Evolutionary conservation across 805 yeast species (phyloP).

Genomic region (Nakazawaea laoshanensis): DNA sequence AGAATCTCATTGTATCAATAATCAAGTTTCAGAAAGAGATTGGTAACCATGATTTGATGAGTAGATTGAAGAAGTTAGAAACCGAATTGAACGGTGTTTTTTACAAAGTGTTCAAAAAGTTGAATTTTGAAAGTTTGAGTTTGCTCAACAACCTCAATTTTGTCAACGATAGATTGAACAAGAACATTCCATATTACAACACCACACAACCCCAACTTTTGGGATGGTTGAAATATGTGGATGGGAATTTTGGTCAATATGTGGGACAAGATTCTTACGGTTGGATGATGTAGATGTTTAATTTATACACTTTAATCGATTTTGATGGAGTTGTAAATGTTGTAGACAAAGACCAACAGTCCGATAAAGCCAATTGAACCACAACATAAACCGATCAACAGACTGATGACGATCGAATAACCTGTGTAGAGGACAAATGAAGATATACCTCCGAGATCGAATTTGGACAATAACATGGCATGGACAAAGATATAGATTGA

Average conservation of each 20-base stretch:
- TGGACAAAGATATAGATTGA: constrained; percentile 78
- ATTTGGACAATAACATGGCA: constrained; percentile 65
- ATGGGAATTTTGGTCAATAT: constrained; percentile 1
- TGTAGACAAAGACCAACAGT: constrained; percentile 64
- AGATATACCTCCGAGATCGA: constrained; percentile 62
- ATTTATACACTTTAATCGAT: constrained; percentile 43
- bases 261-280: constrained; percentile 8
- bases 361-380: constrained; percentile 84
- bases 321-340: constrained; percentile 78
- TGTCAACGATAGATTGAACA: constrained; percentile 9
- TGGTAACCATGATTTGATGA: constrained; percentile 11
- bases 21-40: constrained; percentile 10
- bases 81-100: constrained; percentile 7
- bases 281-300: constrained; percentile 4
- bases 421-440: constrained; percentile 78
- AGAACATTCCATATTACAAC: constrained; percentile 3
- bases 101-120: constrained; percentile 6
- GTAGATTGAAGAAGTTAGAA: constrained; percentile 9
- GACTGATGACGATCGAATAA: constrained; percentile 66
- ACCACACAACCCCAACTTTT: background rate
- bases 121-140: constrained; percentile 6
- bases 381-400: constrained; percentile 68
- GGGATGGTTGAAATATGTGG: constrained; percentile 9
- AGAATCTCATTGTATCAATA: constrained; percentile 9
- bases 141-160: constrained; percentile 6